phyloP scores from a whole-genome alignment of 495 filamentous ascomycete genomes.

The Trichoderma parareesei region DNA sequence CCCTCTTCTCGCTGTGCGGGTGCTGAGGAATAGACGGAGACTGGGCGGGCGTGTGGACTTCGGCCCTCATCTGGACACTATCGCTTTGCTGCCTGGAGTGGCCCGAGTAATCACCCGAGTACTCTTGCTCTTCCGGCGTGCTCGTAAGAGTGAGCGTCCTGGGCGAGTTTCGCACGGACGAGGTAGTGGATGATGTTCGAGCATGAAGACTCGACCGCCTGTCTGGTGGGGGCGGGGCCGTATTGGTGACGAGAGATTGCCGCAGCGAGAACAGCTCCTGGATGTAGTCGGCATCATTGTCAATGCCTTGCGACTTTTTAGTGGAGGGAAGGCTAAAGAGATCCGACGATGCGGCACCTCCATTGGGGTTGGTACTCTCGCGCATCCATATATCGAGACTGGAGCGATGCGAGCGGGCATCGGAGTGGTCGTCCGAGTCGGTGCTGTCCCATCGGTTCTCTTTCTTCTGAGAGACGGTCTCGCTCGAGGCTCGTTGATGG shows the following conservation, averaged over 20 bases:
- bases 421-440: conserved; percentile 22
- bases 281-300: conserved; percentile 22
- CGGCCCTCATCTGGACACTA: conserved; percentile 14
- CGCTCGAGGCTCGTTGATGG: conserved; percentile 12
- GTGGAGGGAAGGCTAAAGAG: conserved; percentile 37
- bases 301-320: conserved; percentile 16
- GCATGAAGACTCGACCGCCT: conserved; percentile 37
- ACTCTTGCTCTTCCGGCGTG: not conserved
- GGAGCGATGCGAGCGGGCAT: conserved; percentile 21
- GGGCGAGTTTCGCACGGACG: conserved; percentile 14
- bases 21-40: conserved; percentile 14
- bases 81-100: conserved; percentile 9
- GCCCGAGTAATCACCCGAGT: no score
- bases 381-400: conserved; percentile 36
- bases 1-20: conserved; percentile 23
- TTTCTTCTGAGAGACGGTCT: conserved; percentile 16
- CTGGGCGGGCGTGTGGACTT: conserved; percentile 3
- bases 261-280: conserved; percentile 23
- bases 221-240: conserved; percentile 31
- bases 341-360: conserved; percentile 29
- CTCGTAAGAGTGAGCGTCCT: conserved; percentile 12
- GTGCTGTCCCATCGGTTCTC: conserved; percentile 22
- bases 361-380: conserved; percentile 32
- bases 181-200: conserved; percentile 23
- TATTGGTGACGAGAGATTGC: conserved; percentile 19